Percentiles rank a stretch among this genome's conserved stretches.
phyloP scores from a whole-genome alignment of 305 asterid species.

The Fraxinus sp. region DNA sequence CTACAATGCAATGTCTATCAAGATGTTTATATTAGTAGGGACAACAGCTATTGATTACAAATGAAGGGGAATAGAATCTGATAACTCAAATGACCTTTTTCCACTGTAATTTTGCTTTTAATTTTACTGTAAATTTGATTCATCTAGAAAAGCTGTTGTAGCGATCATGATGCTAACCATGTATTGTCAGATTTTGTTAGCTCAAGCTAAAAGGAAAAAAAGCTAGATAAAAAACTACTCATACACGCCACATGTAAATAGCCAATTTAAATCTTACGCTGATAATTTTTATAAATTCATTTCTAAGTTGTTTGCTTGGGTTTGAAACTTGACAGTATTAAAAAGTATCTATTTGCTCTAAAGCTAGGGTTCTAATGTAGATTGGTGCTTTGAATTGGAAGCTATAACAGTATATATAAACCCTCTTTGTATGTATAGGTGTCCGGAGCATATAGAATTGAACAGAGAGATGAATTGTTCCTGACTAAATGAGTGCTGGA shows the following conservation, averaged over 20 bases:
- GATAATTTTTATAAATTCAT: background rate
- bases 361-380: background rate
- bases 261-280: background rate
- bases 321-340: background rate
- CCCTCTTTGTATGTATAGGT: background rate
- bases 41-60: background rate
- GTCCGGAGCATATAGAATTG: background rate
- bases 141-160: background rate
- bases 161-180: background rate
- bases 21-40: background rate
- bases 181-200: background rate
- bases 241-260: background rate
- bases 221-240: background rate
- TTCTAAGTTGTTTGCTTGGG: background rate
- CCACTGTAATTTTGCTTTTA: background rate
- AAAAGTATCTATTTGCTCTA: background rate
- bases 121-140: background rate
- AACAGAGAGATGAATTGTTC: background rate
- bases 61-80: background rate
- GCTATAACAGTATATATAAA: background rate
- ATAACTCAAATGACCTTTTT: background rate
- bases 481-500: background rate
- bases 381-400: background rate
- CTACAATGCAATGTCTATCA: background rate
- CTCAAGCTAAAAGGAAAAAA: background rate